phyloP scores from a whole-genome alignment of 2,329 filamentous ascomycete genomes.

The Dactylellina drechsleri region DNA sequence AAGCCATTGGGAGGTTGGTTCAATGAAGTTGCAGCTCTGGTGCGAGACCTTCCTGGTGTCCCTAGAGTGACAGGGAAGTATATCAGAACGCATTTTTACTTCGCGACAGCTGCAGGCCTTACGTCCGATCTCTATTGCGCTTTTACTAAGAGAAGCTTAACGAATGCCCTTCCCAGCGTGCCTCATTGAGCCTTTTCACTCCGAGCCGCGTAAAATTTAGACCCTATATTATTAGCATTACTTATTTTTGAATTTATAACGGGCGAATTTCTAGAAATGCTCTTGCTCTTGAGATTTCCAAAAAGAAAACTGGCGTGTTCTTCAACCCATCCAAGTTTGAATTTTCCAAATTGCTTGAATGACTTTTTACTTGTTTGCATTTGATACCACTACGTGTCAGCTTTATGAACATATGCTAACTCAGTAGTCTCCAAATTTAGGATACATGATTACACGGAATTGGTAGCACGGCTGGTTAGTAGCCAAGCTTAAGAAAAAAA shows the following conservation, averaged over 20 bases:
- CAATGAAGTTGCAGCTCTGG: constrained; percentile 15
- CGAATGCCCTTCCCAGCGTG: constrained; percentile 25
- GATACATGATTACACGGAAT: no score
- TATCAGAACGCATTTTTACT: constrained; percentile 22
- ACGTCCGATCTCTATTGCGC: constrained; percentile 30
- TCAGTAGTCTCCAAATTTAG: not conserved
- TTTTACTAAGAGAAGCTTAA: constrained; percentile 29
- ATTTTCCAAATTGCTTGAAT: constrained; percentile 20
- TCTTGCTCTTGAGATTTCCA: constrained; percentile 22
- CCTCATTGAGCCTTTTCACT: constrained; percentile 23
- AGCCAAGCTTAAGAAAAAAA: no score
- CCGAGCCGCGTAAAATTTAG: constrained; percentile 6
- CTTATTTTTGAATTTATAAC: constrained; percentile 3
- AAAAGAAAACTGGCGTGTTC: constrained; percentile 13
- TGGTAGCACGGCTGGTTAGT: no score
- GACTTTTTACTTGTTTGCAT: constrained; percentile 22
- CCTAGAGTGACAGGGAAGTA: constrained; percentile 32
- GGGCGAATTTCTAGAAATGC: constrained; percentile 11
- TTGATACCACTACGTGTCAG: constrained; percentile 20
- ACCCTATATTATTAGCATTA: constrained; percentile 10
- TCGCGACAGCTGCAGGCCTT: constrained; percentile 23
- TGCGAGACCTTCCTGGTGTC: constrained; percentile 22
- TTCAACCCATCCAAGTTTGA: constrained; percentile 18
- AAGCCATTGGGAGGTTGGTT: constrained; percentile 29
- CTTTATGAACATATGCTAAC: constrained; percentile 12